Percentiles rank a stretch among this genome's conserved stretches.
Conservation (phyloP, 164 flowering plant species). For the Berberis vulgaris region DNA sequence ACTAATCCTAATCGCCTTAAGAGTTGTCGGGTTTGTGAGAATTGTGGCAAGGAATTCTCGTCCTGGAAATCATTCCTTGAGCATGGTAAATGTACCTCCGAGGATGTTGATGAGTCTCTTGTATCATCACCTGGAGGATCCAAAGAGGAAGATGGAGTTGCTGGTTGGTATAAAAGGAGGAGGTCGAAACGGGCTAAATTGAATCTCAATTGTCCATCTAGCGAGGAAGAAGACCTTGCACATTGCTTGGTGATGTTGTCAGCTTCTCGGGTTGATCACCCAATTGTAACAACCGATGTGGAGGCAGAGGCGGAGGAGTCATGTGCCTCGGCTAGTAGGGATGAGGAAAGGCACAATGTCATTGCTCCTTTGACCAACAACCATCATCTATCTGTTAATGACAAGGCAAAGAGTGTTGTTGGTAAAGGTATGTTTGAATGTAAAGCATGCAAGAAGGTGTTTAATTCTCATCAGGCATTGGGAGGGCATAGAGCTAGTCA, state of each 20-base stretch:
- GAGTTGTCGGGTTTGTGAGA: constrained; percentile 61
- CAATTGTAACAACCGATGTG: background rate
- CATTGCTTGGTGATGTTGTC: constrained; percentile 81
- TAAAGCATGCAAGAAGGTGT: constrained; percentile 80
- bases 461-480: constrained; percentile 88
- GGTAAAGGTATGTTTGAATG: constrained; percentile 72
- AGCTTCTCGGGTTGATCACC: constrained; percentile 39
- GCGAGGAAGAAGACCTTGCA: constrained; percentile 78
- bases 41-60: constrained; percentile 77
- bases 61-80: constrained; percentile 92
- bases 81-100: constrained; percentile 66
- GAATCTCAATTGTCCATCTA: constrained; percentile 32
- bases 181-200: constrained; percentile 42
- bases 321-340: constrained; percentile 71
- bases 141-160: constrained; percentile 31
- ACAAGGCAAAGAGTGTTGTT: constrained; percentile 35
- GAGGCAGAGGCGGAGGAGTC: constrained; percentile 62
- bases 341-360: constrained; percentile 43
- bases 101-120: constrained; percentile 37
- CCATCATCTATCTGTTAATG: background rate
- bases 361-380: background rate
- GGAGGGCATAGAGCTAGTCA: constrained; percentile 97
- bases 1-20: constrained; percentile 78
- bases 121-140: constrained; percentile 42
- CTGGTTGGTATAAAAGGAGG: constrained; percentile 71